Evolutionary conservation across 768 basidiomycete species (phyloP).

Genomic region (Dacryopinax primogenitus): DNA sequence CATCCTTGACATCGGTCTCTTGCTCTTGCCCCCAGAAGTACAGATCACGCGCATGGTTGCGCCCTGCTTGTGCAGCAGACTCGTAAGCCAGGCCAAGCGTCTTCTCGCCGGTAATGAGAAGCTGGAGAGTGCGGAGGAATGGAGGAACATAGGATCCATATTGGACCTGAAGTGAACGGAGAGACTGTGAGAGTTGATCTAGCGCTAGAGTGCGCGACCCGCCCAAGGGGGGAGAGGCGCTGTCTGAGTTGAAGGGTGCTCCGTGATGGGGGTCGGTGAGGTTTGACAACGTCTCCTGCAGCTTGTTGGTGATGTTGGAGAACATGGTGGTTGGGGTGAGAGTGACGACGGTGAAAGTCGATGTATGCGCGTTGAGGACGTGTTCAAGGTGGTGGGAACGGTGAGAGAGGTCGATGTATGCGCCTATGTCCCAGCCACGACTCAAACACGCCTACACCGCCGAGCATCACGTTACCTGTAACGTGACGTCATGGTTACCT

Average conservation of each 20-base stretch:
- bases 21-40: constrained; percentile 75
- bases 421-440: no score
- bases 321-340: background rate
- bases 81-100: constrained; percentile 66
- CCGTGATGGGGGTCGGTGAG: background rate
- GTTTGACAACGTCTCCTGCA: background rate
- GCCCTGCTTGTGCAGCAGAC: constrained; percentile 47
- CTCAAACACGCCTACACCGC: no score
- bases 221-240: background rate
- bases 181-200: constrained; percentile 35
- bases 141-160: constrained; percentile 35
- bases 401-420: no score
- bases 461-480: no score
- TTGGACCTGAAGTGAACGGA: constrained; percentile 60
- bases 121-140: constrained; percentile 36
- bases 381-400: no score
- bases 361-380: no score
- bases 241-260: background rate
- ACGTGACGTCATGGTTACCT: no score
- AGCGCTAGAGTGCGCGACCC: background rate
- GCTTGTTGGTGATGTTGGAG: background rate
- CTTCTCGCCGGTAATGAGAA: constrained; percentile 66
- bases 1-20: constrained; percentile 51
- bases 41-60: constrained; percentile 69
- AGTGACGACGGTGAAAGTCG: background rate